phyloP scores from a whole-genome alignment of 2,329 filamentous ascomycete species.

The Curvularia sp. region DNA sequence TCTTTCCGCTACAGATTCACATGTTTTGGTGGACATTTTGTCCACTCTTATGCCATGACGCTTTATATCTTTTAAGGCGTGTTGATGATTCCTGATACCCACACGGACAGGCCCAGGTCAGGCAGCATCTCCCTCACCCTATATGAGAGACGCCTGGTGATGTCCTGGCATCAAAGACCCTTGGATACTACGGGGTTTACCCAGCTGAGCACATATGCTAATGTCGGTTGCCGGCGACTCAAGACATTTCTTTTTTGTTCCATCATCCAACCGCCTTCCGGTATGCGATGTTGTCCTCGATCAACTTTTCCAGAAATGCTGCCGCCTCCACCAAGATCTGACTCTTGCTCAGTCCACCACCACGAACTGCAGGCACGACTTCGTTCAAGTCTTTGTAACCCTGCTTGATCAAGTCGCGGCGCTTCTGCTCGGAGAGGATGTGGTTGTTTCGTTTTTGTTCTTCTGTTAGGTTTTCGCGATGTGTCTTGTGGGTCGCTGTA shows the following conservation, averaged over 20 bases:
- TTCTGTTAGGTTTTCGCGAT: slow-evolving; percentile 70
- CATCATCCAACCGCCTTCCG: slow-evolving; percentile 4
- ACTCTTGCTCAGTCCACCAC: slow-evolving; percentile 83
- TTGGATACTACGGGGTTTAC: background rate
- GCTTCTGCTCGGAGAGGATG: slow-evolving; percentile 86
- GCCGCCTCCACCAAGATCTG: slow-evolving; percentile 77
- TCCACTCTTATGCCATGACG: background rate
- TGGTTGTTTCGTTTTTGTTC: slow-evolving; percentile 86
- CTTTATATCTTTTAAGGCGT: background rate
- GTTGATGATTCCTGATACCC: background rate
- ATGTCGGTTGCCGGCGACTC: background rate
- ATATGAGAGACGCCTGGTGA: background rate
- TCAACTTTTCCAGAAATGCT: slow-evolving; percentile 77
- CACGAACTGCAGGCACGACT: slow-evolving; percentile 76
- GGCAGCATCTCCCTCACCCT: background rate
- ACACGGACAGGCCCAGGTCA: background rate
- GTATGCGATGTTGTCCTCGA: slow-evolving; percentile 66
- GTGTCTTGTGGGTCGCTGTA: slow-evolving; percentile 36
- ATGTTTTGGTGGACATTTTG: background rate
- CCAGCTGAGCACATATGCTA: background rate
- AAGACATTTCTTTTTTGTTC: no score
- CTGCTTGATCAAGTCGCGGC: slow-evolving; percentile 79
- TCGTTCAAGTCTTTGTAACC: slow-evolving; percentile 82
- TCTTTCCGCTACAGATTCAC: background rate
- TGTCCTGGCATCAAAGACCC: background rate